phyloP scores from a whole-genome alignment of 495 filamentous ascomycete genomes.

The Penicillium cinerascens region DNA sequence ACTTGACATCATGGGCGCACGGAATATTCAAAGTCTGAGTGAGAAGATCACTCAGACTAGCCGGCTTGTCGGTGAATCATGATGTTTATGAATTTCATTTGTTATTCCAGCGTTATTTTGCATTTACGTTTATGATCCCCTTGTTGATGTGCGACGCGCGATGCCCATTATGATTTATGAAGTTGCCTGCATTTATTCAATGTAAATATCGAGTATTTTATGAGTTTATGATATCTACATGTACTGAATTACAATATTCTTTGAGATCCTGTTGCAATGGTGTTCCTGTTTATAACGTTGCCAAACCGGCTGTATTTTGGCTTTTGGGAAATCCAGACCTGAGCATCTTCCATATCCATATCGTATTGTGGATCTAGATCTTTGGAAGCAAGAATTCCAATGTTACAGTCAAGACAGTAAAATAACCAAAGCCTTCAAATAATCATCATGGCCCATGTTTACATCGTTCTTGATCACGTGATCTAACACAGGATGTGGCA shows the following conservation, averaged over 20 bases:
- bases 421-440: too few relatives aligned
- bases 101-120: background rate
- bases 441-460: too few relatives aligned
- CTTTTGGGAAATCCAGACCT: constrained; percentile 43
- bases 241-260: background rate
- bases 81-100: constrained; percentile 1
- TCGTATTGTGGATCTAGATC: constrained; percentile 39
- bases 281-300: constrained; percentile 34
- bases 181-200: background rate
- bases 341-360: constrained; percentile 47
- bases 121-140: background rate
- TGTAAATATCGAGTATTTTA: background rate
- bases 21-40: constrained; percentile 23
- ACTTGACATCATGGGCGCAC: constrained; percentile 37
- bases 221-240: background rate
- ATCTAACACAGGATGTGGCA: background rate
- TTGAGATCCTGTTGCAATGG: background rate
- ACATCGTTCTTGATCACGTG: too few relatives aligned
- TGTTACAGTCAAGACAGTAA: too few relatives aligned
- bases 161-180: constrained; percentile 4
- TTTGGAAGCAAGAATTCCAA: too few relatives aligned
- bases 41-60: constrained; percentile 19
- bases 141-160: background rate
- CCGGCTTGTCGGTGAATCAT: constrained; percentile 1
- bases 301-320: constrained; percentile 39